Evolutionary conservation across 106 monocot species (phyloP).

Genomic region (Agapanthus africanus): DNA sequence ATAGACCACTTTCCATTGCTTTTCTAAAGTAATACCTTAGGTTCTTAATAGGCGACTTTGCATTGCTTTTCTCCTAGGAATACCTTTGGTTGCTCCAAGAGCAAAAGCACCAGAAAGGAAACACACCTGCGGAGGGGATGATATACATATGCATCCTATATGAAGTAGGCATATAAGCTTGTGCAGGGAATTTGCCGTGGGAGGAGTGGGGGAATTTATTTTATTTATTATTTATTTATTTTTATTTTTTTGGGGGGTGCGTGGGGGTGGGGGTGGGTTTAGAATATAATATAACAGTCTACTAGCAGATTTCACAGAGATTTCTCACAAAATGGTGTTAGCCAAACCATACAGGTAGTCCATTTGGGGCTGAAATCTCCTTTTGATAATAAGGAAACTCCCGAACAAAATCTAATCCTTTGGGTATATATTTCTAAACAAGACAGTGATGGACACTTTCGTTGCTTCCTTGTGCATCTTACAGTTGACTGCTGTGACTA

Average conservation of each 20-base stretch:
- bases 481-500: conserved; percentile 33
- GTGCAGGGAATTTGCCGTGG: background rate
- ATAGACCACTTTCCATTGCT: conserved; percentile 42
- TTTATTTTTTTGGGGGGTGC: too few species aligned
- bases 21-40: too few species aligned
- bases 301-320: background rate
- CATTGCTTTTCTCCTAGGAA: conserved; percentile 74
- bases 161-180: background rate
- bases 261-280: too few species aligned
- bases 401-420: conserved; percentile 81
- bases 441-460: conserved; percentile 79
- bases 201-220: too few species aligned
- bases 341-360: too few species aligned
- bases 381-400: conserved; percentile 63
- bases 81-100: conserved; percentile 85
- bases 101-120: conserved; percentile 88
- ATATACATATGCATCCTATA: background rate
- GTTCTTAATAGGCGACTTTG: too few species aligned
- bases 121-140: conserved; percentile 52
- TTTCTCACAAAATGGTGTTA: conserved; percentile 1
- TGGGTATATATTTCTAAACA: conserved; percentile 78
- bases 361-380: conserved; percentile 80
- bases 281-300: background rate
- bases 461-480: conserved; percentile 91
- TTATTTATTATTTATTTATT: too few species aligned